Percentiles rank a stretch among this genome's conserved stretches.
Conservation (phyloP, 441 rosid species). For the Viola pubescens region DNA sequence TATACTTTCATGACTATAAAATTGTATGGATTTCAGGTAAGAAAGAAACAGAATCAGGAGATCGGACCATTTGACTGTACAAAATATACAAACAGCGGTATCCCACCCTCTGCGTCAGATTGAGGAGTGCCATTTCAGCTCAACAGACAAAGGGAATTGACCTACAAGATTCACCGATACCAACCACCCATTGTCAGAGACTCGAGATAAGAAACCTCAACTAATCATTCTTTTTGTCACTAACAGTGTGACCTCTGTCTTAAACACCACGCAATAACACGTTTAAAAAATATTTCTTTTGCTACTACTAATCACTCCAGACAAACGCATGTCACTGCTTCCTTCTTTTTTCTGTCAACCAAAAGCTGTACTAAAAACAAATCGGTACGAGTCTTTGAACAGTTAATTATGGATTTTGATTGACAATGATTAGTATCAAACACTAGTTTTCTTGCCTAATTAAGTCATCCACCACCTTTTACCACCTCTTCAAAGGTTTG, state of each 20-base stretch:
- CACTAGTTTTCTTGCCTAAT: too few species aligned
- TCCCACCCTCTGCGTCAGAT: constrained; percentile 32
- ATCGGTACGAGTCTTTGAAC: too few species aligned
- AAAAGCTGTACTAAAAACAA: too few species aligned
- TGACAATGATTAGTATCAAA: too few species aligned
- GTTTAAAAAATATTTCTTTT: too few species aligned
- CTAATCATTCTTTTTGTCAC: constrained; percentile 30
- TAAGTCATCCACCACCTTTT: too few species aligned
- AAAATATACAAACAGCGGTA: constrained; percentile 45
- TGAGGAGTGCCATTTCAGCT: constrained; percentile 15
- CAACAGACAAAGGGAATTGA: constrained; percentile 7
- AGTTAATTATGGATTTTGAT: too few species aligned
- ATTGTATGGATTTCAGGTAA: constrained; percentile 49
- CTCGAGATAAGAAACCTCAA: constrained; percentile 22
- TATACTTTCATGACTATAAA: neutral
- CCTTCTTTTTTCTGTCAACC: too few species aligned
- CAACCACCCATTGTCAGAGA: constrained; percentile 20
- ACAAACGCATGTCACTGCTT: too few species aligned
- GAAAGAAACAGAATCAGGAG: constrained; percentile 53
- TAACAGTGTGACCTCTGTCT: neutral
- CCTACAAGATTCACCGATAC: constrained; percentile 46
- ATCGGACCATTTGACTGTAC: constrained; percentile 95
- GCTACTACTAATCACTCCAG: too few species aligned
- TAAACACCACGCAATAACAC: too few species aligned
- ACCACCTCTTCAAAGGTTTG: too few species aligned